Evolutionary conservation across 352 stramenopile species (phyloP).

Genomic region (Phytophthora tubulina): DNA sequence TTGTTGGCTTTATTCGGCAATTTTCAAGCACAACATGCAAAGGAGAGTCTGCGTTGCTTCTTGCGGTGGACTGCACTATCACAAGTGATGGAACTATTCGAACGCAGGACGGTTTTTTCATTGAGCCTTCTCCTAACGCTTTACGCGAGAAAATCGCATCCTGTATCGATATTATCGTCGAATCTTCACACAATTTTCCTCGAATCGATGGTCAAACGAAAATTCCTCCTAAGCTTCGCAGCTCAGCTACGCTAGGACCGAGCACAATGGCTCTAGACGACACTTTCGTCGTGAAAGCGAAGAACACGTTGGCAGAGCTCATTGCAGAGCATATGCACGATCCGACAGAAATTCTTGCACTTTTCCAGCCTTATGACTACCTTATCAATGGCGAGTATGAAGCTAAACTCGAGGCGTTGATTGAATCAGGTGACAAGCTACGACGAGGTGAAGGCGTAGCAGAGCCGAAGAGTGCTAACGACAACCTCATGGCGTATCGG

Average conservation of each 20-base stretch:
- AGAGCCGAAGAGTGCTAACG: constrained; percentile 41
- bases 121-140: constrained; percentile 63
- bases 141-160: constrained; percentile 73
- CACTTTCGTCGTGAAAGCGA: constrained; percentile 77
- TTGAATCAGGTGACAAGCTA: constrained; percentile 47
- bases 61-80: constrained; percentile 64
- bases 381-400: constrained; percentile 88
- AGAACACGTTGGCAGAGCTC: constrained; percentile 64
- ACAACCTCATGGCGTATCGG: constrained; percentile 58
- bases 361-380: constrained; percentile 80
- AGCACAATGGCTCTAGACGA: constrained; percentile 87
- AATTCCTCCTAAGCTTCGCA: constrained; percentile 71
- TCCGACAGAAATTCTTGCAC: constrained; percentile 69
- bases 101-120: constrained; percentile 58
- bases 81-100: constrained; percentile 25
- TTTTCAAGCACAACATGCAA: constrained; percentile 65
- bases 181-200: constrained; percentile 89
- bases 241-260: constrained; percentile 72
- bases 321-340: constrained; percentile 74
- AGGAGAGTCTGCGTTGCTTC: constrained; percentile 67
- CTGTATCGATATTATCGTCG: constrained; percentile 78
- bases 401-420: constrained; percentile 57
- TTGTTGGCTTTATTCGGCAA: constrained; percentile 81
- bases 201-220: constrained; percentile 88
- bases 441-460: constrained; percentile 19